Conservation (phyloP, 192 early-diverging fungal species). For the Funneliformis geosporum region DNA sequence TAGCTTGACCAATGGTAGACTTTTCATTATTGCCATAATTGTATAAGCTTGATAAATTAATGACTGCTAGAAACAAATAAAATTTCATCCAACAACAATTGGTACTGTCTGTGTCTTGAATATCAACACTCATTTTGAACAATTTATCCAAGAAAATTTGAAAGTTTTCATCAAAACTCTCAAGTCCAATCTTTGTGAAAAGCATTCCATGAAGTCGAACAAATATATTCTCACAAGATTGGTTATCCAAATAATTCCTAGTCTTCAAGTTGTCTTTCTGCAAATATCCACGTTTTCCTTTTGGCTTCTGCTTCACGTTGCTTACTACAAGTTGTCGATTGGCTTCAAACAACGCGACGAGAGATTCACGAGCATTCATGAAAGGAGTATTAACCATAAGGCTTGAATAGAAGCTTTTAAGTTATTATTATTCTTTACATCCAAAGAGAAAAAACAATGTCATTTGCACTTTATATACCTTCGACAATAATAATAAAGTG, state of each 20-base stretch:
- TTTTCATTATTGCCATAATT: slow-evolving; percentile 45
- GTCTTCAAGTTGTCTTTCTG: slow-evolving; percentile 23
- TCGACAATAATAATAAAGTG: slow-evolving; percentile 42
- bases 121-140: slow-evolving; percentile 14
- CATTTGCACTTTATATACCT: slow-evolving; percentile 35
- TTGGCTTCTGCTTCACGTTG: slow-evolving; percentile 38
- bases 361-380: slow-evolving; percentile 52
- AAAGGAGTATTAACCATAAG: slow-evolving; percentile 55
- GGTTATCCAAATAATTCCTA: background rate
- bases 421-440: slow-evolving; percentile 15
- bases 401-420: slow-evolving; percentile 38
- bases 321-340: slow-evolving; percentile 45
- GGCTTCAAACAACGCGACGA: slow-evolving; percentile 54
- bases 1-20: slow-evolving; percentile 38
- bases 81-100: slow-evolving; percentile 40
- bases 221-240: slow-evolving; percentile 41
- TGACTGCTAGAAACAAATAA: slow-evolving; percentile 50
- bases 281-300: slow-evolving; percentile 30
- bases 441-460: background rate
- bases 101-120: background rate
- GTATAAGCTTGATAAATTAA: slow-evolving; percentile 52
- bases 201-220: slow-evolving; percentile 58
- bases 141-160: slow-evolving; percentile 37
- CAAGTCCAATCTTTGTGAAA: slow-evolving; percentile 61
- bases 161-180: slow-evolving; percentile 46